A percentile compares a stretch with the other conserved stretches of the same genome.
These are phyloP conservation scores for Anisodus acutangulus DNA, from an alignment of 257 asterid genomes.

Conservation along the genomic window DNA sequence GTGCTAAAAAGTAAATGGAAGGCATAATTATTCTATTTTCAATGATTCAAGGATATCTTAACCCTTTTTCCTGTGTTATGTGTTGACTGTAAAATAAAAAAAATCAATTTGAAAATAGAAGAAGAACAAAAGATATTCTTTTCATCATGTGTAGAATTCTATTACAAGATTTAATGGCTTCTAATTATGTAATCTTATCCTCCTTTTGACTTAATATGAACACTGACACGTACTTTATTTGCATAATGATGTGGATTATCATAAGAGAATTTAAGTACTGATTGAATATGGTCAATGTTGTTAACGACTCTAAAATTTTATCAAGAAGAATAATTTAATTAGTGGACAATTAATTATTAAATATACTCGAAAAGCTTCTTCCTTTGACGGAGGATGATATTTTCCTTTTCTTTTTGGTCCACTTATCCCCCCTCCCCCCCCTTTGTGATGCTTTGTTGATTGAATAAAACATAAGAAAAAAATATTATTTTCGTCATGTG, in stretches of 20 bases:
- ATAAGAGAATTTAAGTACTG: neutral
- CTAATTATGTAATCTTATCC: constrained; percentile 29
- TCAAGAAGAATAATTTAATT: neutral
- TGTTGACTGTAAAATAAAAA: neutral
- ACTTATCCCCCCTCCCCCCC: neutral
- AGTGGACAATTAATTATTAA: neutral
- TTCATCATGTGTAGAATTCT: neutral
- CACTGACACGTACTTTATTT: neutral
- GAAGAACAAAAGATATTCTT: too few relatives aligned
- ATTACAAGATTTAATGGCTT: neutral
- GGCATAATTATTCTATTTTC: neutral
- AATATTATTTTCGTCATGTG: neutral
- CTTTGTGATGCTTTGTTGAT: neutral
- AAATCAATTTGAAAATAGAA: neutral
- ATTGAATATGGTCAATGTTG: neutral
- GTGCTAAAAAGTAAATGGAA: too few relatives aligned
- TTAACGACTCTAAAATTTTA: neutral
- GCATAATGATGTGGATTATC: neutral
- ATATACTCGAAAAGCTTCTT: neutral
- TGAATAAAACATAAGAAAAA: neutral
- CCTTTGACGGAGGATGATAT: neutral
- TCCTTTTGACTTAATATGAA: constrained; percentile 40
- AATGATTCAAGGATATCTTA: too few relatives aligned
- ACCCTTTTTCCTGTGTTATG: neutral
- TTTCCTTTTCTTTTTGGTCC: neutral